phyloP scores from a whole-genome alignment of 805 yeast species.

The Metschnikowia lochheadii region DNA sequence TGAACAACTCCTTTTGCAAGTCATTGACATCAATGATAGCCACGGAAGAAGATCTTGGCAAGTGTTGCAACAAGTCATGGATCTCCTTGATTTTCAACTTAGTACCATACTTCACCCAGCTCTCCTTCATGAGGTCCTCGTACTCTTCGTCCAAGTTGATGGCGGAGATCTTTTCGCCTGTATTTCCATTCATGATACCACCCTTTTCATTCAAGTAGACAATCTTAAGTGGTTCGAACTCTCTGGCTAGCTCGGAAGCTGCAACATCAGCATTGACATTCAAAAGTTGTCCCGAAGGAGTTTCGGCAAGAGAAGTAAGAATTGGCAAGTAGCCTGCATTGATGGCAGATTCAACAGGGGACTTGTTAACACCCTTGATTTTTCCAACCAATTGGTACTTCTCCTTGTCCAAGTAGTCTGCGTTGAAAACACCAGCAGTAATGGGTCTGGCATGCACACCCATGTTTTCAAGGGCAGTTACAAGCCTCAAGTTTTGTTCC shows the following conservation, averaged over 20 bases:
- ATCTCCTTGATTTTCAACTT: constrained; percentile 95
- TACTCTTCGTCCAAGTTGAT: constrained; percentile 96
- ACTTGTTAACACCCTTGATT: constrained; percentile 79
- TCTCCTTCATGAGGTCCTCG: constrained; percentile 81
- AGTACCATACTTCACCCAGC: constrained; percentile 99
- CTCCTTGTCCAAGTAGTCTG: constrained; percentile 84
- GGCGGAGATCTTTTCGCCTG: constrained; percentile 83
- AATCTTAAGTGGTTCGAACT: constrained; percentile 93
- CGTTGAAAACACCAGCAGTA: constrained; percentile 95
- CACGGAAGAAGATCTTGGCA: constrained; percentile 96
- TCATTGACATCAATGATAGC: constrained; percentile 95
- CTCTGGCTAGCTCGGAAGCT: constrained; percentile 96
- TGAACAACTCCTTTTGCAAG: constrained; percentile 93
- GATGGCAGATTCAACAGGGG: constrained; percentile 89
- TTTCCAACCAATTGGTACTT: constrained; percentile 93
- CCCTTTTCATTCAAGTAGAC: constrained; percentile 97
- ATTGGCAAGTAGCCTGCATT: constrained; percentile 96
- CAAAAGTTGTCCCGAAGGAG: constrained; percentile 92
- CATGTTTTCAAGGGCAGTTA: constrained; percentile 90
- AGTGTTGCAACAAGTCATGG: constrained; percentile 85
- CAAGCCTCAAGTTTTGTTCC: constrained; percentile 91
- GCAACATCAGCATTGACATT: constrained; percentile 99
- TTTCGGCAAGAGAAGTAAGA: constrained; percentile 93
- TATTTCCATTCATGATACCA: constrained; percentile 88
- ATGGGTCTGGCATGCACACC: constrained; percentile 99